Conservation (phyloP, 2,329 filamentous ascomycete genomes). For the Karstenula rhodostoma region DNA sequence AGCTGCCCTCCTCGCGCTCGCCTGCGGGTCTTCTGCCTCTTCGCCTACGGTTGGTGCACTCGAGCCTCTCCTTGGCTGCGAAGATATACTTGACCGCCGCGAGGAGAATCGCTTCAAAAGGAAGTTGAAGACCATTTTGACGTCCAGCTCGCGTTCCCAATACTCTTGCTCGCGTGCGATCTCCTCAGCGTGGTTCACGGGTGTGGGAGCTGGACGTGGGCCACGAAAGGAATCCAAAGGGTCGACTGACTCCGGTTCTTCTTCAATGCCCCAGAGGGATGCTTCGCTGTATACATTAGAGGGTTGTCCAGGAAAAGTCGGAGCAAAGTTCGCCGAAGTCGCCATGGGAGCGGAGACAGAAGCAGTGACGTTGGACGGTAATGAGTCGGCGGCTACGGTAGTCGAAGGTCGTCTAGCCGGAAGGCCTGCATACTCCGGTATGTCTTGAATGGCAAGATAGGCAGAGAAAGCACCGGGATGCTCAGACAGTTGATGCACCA, state of each 20-base stretch:
- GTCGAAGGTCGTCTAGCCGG: conserved; percentile 59
- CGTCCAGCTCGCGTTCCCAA: conserved; percentile 92
- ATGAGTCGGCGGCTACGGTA: conserved; percentile 31
- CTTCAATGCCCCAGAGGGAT: conserved; percentile 72
- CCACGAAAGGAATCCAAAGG: conserved; percentile 56
- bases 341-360: conserved; percentile 41
- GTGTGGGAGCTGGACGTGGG: conserved; percentile 18
- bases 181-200: conserved; percentile 38
- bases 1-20: conserved; percentile 73
- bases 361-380: conserved; percentile 31
- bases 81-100: conserved; percentile 39
- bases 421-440: conserved; percentile 80
- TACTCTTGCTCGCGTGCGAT: conserved; percentile 70
- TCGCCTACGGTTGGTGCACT: conserved; percentile 37
- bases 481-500: conserved; percentile 83
- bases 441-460: conserved; percentile 67
- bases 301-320: conserved; percentile 52
- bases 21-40: conserved; percentile 30
- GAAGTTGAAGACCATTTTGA: conserved; percentile 88
- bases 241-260: conserved; percentile 56
- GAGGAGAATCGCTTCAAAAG: conserved; percentile 49
- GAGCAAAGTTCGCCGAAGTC: conserved; percentile 57
- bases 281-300: conserved; percentile 56
- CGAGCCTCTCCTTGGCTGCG: conserved; percentile 23
- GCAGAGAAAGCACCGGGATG: conserved; percentile 90